phyloP scores from a whole-genome alignment of 202 grass and related monocot genomes.

The Carex sylvatica region DNA sequence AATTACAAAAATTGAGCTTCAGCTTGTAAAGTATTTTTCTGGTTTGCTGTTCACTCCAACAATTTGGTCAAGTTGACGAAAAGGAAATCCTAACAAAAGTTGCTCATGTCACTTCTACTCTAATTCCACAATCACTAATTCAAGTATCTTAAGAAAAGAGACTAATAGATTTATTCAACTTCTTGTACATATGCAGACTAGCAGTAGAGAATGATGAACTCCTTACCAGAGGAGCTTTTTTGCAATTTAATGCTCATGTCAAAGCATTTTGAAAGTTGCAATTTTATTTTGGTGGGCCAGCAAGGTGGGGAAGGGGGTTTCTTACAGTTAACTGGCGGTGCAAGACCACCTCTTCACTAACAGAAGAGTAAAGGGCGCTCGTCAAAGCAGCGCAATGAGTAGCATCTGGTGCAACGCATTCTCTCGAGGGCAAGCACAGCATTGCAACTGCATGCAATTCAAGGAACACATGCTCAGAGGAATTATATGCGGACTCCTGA shows the following conservation, averaged over 20 bases:
- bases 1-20: neutral
- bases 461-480: slow-evolving; percentile 47
- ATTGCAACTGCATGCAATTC: slow-evolving; percentile 87
- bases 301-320: neutral
- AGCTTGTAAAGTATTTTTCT: neutral
- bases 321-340: slow-evolving; percentile 66
- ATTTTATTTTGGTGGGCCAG: neutral
- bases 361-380: slow-evolving; percentile 81
- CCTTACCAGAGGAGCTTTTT: neutral
- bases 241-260: neutral
- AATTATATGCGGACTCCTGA: slow-evolving; percentile 43
- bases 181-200: neutral
- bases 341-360: slow-evolving; percentile 71
- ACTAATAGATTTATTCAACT: neutral
- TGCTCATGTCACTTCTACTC: neutral
- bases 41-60: neutral
- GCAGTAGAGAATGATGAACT: neutral
- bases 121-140: neutral
- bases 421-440: slow-evolving; percentile 80
- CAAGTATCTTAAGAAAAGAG: neutral
- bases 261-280: neutral
- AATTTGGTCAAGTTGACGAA: neutral
- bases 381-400: slow-evolving; percentile 87
- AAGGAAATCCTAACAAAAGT: neutral
- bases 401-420: slow-evolving; percentile 76